Evolutionary conservation across 2,329 filamentous ascomycete genomes (phyloP).

Genomic region (Lojkania enalia): DNA sequence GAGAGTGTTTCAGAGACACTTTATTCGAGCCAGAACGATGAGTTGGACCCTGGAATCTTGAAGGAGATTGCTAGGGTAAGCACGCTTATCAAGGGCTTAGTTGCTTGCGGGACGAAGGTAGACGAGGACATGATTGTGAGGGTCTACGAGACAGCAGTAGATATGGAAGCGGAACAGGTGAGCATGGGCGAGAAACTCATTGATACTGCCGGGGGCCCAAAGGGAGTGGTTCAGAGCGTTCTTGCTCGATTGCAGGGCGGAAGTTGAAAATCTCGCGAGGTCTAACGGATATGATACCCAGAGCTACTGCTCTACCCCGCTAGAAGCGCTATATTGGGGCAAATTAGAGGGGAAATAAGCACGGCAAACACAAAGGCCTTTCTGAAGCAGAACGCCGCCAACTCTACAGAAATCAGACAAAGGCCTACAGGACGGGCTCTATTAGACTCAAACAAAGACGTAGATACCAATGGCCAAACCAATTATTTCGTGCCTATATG

Average conservation of each 20-base stretch:
- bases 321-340: too few relatives aligned
- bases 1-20: slow-evolving; percentile 83
- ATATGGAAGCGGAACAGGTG: slow-evolving; percentile 67
- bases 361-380: neutral
- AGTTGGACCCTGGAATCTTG: slow-evolving; percentile 74
- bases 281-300: too few relatives aligned
- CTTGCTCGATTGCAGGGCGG: slow-evolving; percentile 30
- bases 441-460: too few relatives aligned
- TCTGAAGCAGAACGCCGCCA: slow-evolving; percentile 1
- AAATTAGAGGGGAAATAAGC: too few relatives aligned
- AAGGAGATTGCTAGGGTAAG: slow-evolving; percentile 84
- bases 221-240: slow-evolving; percentile 37
- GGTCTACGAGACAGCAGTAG: slow-evolving; percentile 80
- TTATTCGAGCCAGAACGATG: slow-evolving; percentile 94
- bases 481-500: too few relatives aligned
- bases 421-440: too few relatives aligned
- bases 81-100: slow-evolving; percentile 79
- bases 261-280: too few relatives aligned
- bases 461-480: too few relatives aligned
- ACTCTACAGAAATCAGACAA: too few relatives aligned
- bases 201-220: slow-evolving; percentile 21
- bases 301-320: too few relatives aligned
- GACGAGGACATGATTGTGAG: slow-evolving; percentile 86
- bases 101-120: slow-evolving; percentile 79
- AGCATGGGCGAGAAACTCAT: slow-evolving; percentile 52